Base-by-base conservation (phyloP, 2,329 filamentous ascomycete genomes). In the Pestalotiopsis sp. region DNA sequence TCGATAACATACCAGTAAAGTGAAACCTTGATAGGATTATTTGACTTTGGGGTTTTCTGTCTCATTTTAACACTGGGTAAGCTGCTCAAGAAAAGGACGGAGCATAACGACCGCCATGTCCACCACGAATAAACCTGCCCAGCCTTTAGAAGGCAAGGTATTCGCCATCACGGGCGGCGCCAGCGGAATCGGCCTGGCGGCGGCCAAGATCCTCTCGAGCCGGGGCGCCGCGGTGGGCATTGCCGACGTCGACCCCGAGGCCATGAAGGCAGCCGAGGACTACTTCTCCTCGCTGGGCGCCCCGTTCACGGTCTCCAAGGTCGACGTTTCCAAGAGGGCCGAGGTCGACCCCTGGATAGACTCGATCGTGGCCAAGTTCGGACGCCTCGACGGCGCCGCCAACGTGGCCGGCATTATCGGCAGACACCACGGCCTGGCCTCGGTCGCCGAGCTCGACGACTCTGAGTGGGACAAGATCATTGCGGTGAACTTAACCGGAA, bases 331-430 rank as follows among this genome's bases (percentile, higher is more conserved):
- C 38, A 79, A 82, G 65, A 78, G 80, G 62, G 72, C 75, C 4
- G 78, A 86, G 35, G 86, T 88, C 10, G 84, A 88, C 38, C 72
- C 72, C 22, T 88, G 86, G 86, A 81, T 87, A 60, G 75, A 78
- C 6, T 75, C 74, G 61, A 81, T 82, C 11, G 74, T 88, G n/a
- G 71, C 78, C n/a, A 78, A 78, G 39, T 85, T 85, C 65, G 86
- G 86, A 4, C 81, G 81, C 64, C 80, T 88, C 9, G 84, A 88
- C 71, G 83, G 85, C 4, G 85, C 86, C 22, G 86, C 83, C 11
- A 88, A 89, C 66, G 80, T 86, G 9, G 87, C 87, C 4, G 85
- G 85, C 57, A 73, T 81, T 57, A 83, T 85, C 70, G 83, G 83
- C 59, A 80, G 79, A 70, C 75, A 81, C 60, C 82, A 84, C 68